Percentiles rank a stretch among this genome's conserved stretches.
phyloP scores from a whole-genome alignment of 1,284 basidiomycete genomes.

The Cryptococcus amylolentus region DNA sequence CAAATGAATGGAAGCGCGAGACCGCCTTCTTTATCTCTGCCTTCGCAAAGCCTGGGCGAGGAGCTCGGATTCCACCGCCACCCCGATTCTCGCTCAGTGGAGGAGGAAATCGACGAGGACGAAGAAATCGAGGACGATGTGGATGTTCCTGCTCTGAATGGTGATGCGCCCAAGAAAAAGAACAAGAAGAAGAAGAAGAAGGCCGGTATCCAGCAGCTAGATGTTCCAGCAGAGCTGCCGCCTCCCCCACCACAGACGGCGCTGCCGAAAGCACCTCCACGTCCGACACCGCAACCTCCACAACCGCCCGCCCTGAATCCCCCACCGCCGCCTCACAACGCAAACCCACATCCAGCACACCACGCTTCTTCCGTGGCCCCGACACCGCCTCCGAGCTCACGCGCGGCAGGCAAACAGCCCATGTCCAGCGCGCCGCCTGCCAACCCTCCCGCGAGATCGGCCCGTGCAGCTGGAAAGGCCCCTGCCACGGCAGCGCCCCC shows the following conservation, averaged over 20 bases:
- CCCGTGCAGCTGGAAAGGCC: slow-evolving; percentile 52
- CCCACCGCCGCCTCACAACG: slow-evolving; percentile 22
- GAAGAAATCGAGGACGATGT: slow-evolving; percentile 18
- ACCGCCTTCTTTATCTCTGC: neutral
- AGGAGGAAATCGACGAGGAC: slow-evolving; percentile 45
- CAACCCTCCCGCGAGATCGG: slow-evolving; percentile 50
- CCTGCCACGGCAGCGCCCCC: slow-evolving; percentile 54
- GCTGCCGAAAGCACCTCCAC: slow-evolving; percentile 32
- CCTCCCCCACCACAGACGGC: slow-evolving; percentile 39
- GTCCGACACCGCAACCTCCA: slow-evolving; percentile 30
- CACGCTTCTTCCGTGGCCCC: slow-evolving; percentile 40
- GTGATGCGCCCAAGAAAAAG: slow-evolving; percentile 51
- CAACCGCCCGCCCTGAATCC: slow-evolving; percentile 20
- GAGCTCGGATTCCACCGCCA: slow-evolving; percentile 55
- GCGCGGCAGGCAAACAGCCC: slow-evolving; percentile 72
- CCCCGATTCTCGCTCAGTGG: slow-evolving; percentile 49
- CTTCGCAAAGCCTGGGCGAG: slow-evolving; percentile 37
- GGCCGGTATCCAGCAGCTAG: slow-evolving; percentile 26
- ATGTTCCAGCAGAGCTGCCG: slow-evolving; percentile 35
- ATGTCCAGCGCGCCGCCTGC: slow-evolving; percentile 56
- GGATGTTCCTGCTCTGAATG: slow-evolving; percentile 27
- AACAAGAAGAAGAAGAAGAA: slow-evolving; percentile 59
- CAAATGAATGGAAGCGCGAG: slow-evolving; percentile 38
- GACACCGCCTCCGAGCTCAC: slow-evolving; percentile 57
- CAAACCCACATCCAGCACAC: slow-evolving; percentile 16